A percentile compares a stretch with the other conserved stretches of the same genome.
These are phyloP conservation scores for Podospora conica DNA, from an alignment of 495 filamentous ascomycete species.

Conservation along the genomic window DNA sequence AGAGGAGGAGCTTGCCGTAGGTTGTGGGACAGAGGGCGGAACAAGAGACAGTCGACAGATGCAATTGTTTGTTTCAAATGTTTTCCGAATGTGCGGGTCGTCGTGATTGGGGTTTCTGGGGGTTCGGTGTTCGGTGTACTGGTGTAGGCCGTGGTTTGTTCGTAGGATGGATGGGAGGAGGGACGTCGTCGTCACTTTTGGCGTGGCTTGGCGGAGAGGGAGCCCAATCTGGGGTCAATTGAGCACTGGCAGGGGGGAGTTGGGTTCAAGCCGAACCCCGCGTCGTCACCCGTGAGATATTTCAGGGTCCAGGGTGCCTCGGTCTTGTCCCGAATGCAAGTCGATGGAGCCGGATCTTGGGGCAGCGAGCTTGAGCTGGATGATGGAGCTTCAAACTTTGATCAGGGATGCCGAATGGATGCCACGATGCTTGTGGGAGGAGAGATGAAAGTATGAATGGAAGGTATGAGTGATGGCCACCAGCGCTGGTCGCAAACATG, in stretches of 20 bases:
- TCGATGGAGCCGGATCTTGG: background rate
- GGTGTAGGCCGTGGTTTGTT: background rate
- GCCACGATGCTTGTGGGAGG: background rate
- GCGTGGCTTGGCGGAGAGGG: background rate
- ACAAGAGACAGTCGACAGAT: background rate
- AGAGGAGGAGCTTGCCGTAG: background rate
- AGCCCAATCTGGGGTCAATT: background rate
- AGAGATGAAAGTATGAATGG: background rate
- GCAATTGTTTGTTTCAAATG: background rate
- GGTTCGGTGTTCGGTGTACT: too few species aligned
- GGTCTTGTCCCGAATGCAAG: background rate
- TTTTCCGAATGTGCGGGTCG: background rate
- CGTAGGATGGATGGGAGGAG: background rate
- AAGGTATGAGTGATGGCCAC: too few species aligned
- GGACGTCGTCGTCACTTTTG: background rate
- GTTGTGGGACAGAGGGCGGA: background rate
- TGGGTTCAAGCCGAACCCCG: background rate
- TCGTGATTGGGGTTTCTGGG: background rate
- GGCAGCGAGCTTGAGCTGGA: background rate
- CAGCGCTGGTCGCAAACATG: slow-evolving; percentile 2
- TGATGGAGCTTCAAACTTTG: background rate
- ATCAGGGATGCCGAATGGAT: background rate
- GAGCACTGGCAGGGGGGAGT: background rate
- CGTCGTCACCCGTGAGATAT: background rate
- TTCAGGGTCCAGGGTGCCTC: background rate